phyloP scores from a whole-genome alignment of 805 yeast genomes.

The Candida verbasci region DNA sequence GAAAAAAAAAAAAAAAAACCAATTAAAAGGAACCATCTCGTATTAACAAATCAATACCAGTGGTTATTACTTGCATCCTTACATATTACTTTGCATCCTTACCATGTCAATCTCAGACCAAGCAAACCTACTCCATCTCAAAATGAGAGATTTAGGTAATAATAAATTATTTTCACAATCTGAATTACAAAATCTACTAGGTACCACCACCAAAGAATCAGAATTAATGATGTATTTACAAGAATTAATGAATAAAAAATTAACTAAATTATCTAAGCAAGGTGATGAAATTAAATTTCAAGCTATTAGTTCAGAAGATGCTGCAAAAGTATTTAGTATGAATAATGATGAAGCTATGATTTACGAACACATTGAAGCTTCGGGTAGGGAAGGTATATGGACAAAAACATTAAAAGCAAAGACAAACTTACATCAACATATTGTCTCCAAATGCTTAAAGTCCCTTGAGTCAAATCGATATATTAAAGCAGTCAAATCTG shows the following conservation, averaged over 20 bases:
- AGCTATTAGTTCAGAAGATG: conserved; percentile 69
- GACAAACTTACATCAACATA: conserved; percentile 86
- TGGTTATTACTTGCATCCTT: too few species aligned
- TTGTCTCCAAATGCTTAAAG: conserved; percentile 81
- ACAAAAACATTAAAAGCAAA: conserved; percentile 84
- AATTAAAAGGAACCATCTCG: too few species aligned
- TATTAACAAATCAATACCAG: too few species aligned
- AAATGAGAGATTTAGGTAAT: conserved; percentile 53
- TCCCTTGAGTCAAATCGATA: conserved; percentile 72
- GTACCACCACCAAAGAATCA: conserved; percentile 34
- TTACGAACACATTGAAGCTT: conserved; percentile 85
- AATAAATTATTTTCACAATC: conserved; percentile 59
- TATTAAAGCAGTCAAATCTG: conserved; percentile 87
- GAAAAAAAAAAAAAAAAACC: too few species aligned
- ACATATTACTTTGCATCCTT: too few species aligned
- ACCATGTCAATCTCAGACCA: conserved; percentile 32
- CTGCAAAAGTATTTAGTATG: conserved; percentile 74
- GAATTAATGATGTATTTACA: conserved; percentile 49
- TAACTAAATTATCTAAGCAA: conserved; percentile 65
- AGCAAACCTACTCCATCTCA: conserved; percentile 57
- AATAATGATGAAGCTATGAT: conserved; percentile 84
- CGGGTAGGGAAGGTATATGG: conserved; percentile 96
- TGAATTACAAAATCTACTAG: conserved; percentile 54
- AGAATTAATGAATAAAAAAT: conserved; percentile 48
- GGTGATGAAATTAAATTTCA: conserved; percentile 70